These are phyloP conservation scores for Boletellus emodensis DNA, from an alignment of 768 basidiomycete species.

Conservation along the genomic window DNA sequence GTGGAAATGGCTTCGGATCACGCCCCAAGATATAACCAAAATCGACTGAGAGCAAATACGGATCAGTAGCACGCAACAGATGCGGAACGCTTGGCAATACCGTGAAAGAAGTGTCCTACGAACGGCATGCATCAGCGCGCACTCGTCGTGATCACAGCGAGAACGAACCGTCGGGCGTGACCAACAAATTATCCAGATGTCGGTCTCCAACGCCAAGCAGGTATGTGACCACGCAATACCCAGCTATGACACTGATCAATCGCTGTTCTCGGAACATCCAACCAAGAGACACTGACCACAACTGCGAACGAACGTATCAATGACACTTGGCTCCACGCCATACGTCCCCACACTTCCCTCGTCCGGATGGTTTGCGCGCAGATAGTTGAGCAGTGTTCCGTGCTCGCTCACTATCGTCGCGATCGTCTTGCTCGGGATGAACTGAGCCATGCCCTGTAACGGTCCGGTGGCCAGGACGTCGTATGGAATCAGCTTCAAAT, in stretches of 20 bases:
- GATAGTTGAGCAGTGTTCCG: conserved; percentile 81
- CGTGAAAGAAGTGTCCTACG: conserved; percentile 93
- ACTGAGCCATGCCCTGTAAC: conserved; percentile 93
- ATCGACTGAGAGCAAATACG: conserved; percentile 58
- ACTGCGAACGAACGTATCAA: conserved; percentile 95
- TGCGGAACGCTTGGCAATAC: conserved; percentile 37
- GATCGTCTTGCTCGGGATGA: conserved; percentile 93
- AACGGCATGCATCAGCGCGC: background rate
- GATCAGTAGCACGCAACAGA: conserved; percentile 6
- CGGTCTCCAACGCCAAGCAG: conserved; percentile 95
- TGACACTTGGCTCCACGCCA: conserved; percentile 90
- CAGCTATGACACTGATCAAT: conserved; percentile 54
- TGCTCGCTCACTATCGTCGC: conserved; percentile 93
- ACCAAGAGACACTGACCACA: conserved; percentile 63
- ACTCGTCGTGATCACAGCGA: background rate
- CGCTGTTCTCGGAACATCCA: background rate
- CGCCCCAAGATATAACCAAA: conserved; percentile 98
- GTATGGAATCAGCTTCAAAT: conserved; percentile 87
- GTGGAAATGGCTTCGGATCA: conserved; percentile 96
- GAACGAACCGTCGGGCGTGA: conserved; percentile 80
- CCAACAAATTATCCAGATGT: conserved; percentile 90
- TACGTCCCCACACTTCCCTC: conserved; percentile 93
- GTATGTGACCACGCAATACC: conserved; percentile 97
- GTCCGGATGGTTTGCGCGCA: conserved; percentile 84
- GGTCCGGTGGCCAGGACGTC: conserved; percentile 91